Base-by-base conservation (phyloP, 179 eudicot species). In the Amaranthus tricolor region DNA sequence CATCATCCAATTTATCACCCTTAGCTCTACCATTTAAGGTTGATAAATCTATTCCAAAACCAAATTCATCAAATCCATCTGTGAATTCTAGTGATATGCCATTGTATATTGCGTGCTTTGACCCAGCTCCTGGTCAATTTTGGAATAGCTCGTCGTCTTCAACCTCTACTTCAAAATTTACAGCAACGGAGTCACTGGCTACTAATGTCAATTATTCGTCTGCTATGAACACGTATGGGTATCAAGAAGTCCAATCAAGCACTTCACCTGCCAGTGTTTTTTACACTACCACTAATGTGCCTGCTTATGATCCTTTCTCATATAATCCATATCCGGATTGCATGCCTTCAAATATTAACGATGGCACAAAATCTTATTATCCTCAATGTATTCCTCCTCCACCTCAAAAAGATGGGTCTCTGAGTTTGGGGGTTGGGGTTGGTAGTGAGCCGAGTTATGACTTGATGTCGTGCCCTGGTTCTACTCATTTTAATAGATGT, bases 1-100 rank as follows among this genome's bases (percentile, higher is more conserved):
- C 94, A 11, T 76, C 91, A 12, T 89, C 94, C 15, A 93, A 80
- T 87, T 83, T 94, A 74, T 94, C 98, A 17, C 84, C 98, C 78
- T 82, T 83, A 78, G 97, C 98, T 72, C 96, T 92, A 13, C 98
- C 98, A 10, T 94, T 94, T 78, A 87, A 85, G 71, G 86, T 94
- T 31, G 93, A 90, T 70, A 83, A 88, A 54, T 79, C 88, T 24
- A 78, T 78, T 72, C 75, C 86, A 51, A 90, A 85, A 58, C 84
- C 91, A 74, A 86, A 73, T 84, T 64, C 88, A 4, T 84, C 87
- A 6, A 86, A 82, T 83, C 77, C 87, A 6, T 64, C 76, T 13
- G 21, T 67, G 76, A 79, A 80, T 74, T 83, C 82, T 78, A 59
- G 79, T 45, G 88, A 89, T n/a, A 74, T 74, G 55, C 74, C 86